Percentiles rank a stretch among this genome's conserved stretches.
These are phyloP conservation scores for Microthlaspi erraticum DNA, from an alignment of 345 rosid species.

Conservation along the genomic window DNA sequence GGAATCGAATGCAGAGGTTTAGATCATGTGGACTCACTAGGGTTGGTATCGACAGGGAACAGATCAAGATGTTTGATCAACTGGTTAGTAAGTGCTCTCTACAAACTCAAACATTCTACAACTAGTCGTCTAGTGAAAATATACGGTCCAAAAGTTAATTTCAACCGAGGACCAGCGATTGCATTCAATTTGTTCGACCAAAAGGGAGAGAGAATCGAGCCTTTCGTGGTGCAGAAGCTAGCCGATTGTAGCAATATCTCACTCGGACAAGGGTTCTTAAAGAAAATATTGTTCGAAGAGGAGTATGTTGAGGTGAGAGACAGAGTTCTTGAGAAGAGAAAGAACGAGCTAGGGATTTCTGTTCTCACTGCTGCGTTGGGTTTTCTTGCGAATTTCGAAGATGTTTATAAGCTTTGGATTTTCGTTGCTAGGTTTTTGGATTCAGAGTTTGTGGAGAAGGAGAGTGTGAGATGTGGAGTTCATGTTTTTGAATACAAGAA, in stretches of 20 bases:
- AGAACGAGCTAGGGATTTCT: slow-evolving; percentile 51
- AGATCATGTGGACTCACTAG: slow-evolving; percentile 79
- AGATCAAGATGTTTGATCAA: slow-evolving; percentile 87
- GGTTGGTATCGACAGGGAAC: slow-evolving; percentile 60
- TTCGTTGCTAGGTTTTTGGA: slow-evolving; percentile 88
- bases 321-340: slow-evolving; percentile 55
- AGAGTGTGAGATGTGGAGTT: slow-evolving; percentile 55
- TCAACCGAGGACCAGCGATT: slow-evolving; percentile 85
- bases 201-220: slow-evolving; percentile 81
- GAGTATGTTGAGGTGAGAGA: slow-evolving; percentile 62
- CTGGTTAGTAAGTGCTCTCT: slow-evolving; percentile 83
- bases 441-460: slow-evolving; percentile 90
- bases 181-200: slow-evolving; percentile 85
- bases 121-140: slow-evolving; percentile 59
- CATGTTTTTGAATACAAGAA: slow-evolving; percentile 37
- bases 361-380: slow-evolving; percentile 83
- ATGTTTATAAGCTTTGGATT: slow-evolving; percentile 77
- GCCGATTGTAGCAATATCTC: slow-evolving; percentile 79
- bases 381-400: slow-evolving; percentile 82
- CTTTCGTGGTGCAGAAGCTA: slow-evolving; percentile 83
- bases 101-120: slow-evolving; percentile 79
- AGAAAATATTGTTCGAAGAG: slow-evolving; percentile 65
- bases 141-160: slow-evolving; percentile 83
- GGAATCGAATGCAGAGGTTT: slow-evolving; percentile 57
- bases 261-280: slow-evolving; percentile 70